Conservation (phyloP, 345 rosid species). For the Crucihimalaya himalaica region DNA sequence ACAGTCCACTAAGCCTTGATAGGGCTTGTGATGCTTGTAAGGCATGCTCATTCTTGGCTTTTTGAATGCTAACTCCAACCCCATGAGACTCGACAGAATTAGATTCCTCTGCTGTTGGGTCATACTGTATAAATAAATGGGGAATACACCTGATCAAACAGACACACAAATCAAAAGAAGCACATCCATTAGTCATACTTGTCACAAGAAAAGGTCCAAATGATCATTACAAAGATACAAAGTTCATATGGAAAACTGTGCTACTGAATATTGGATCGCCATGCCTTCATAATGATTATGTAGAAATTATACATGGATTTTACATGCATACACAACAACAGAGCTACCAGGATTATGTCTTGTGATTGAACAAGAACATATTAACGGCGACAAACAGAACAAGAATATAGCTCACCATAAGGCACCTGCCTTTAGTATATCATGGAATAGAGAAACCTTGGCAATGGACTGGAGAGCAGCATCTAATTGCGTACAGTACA, state of each 20-base stretch:
- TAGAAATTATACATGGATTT: too few relatives aligned
- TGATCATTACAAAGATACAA: constrained; percentile 5
- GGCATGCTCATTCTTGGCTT: constrained; percentile 94
- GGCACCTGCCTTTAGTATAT: too few relatives aligned
- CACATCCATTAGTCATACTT: constrained; percentile 11
- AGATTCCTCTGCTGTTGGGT: constrained; percentile 95
- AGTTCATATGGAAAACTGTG: neutral
- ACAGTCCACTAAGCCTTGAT: constrained; percentile 86
- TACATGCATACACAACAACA: too few relatives aligned
- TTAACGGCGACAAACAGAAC: too few relatives aligned
- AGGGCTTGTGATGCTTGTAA: constrained; percentile 85
- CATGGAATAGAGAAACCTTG: too few relatives aligned
- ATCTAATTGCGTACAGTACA: too few relatives aligned
- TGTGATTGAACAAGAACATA: too few relatives aligned
- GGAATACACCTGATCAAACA: constrained; percentile 76
- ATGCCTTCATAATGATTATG: constrained; percentile 7
- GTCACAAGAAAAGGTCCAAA: constrained; percentile 10
- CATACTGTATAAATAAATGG: constrained; percentile 93
- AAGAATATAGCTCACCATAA: too few relatives aligned
- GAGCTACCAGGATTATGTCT: too few relatives aligned
- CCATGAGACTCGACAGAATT: constrained; percentile 76
- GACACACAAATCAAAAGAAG: constrained; percentile 18
- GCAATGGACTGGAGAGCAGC: too few relatives aligned
- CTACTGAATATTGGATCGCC: neutral
- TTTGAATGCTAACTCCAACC: constrained; percentile 96